Percentiles rank a stretch among this genome's conserved stretches.
These are phyloP conservation scores for Coriolopsis trogii DNA, from an alignment of 1,284 basidiomycete species.

Conservation along the genomic window DNA sequence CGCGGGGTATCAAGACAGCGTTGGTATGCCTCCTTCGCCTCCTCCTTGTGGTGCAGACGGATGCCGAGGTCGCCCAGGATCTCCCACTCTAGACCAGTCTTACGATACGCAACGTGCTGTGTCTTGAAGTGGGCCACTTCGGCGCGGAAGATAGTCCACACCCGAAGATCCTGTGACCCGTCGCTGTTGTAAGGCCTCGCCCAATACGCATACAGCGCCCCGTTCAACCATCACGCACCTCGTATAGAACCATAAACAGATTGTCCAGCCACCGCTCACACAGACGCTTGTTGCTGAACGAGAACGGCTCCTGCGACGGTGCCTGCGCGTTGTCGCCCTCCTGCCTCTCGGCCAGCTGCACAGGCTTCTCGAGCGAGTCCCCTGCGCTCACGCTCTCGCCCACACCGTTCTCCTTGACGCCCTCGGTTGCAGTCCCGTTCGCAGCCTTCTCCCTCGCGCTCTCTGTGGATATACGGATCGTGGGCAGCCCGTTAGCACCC, in stretches of 20 bases:
- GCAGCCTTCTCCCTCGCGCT: constrained; percentile 49
- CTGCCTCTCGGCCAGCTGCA: constrained; percentile 54
- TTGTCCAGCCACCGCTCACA: constrained; percentile 99
- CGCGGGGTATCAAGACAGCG: constrained; percentile 86
- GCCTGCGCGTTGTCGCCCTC: constrained; percentile 42
- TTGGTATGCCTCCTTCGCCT: constrained; percentile 97
- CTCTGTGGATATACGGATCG: constrained; percentile 88
- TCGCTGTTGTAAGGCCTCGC: neutral
- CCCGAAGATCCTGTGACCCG: constrained; percentile 81
- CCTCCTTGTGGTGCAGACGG: constrained; percentile 94
- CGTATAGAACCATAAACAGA: constrained; percentile 97
- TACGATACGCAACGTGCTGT: constrained; percentile 95
- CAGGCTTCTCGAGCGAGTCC: constrained; percentile 58
- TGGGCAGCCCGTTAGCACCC: constrained; percentile 63
- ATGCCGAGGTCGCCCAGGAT: constrained; percentile 94
- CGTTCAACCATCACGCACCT: constrained; percentile 52
- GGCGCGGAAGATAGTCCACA: constrained; percentile 99
- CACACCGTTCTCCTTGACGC: constrained; percentile 30
- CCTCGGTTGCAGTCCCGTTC: constrained; percentile 31
- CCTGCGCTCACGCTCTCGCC: constrained; percentile 27
- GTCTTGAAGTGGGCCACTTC: constrained; percentile 99
- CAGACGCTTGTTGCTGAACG: constrained; percentile 94
- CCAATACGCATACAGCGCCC: neutral
- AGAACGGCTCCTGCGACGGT: constrained; percentile 66
- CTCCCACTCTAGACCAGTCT: constrained; percentile 98